These are phyloP conservation scores for Kuraishia capsulata DNA, from an alignment of 805 yeast species.

Conservation along the genomic window DNA sequence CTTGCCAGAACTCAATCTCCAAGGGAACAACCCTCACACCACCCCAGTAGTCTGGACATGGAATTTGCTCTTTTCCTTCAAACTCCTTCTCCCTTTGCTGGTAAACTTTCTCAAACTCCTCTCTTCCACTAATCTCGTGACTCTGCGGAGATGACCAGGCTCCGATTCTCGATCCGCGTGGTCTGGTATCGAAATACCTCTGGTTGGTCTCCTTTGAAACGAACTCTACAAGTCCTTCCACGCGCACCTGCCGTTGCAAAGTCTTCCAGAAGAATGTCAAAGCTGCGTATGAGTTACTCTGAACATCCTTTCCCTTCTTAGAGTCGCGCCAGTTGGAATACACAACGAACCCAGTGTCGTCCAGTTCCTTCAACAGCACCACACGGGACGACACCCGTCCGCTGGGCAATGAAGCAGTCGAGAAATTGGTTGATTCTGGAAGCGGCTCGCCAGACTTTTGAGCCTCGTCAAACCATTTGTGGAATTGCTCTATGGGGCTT, in stretches of 20 bases:
- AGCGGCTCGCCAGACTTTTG: constrained; percentile 42
- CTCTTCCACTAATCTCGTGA: constrained; percentile 43
- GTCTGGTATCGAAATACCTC: constrained; percentile 77
- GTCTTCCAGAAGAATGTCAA: constrained; percentile 89
- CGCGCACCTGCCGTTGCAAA: constrained; percentile 84
- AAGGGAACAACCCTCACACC: constrained; percentile 83
- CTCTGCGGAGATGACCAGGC: constrained; percentile 97
- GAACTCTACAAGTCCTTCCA: constrained; percentile 77
- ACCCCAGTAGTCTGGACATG: constrained; percentile 95
- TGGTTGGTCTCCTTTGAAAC: constrained; percentile 67
- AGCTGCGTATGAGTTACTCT: constrained; percentile 70
- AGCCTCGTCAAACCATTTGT: constrained; percentile 80
- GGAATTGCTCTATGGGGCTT: constrained; percentile 73
- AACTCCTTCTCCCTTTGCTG: constrained; percentile 44
- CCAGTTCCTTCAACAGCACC: constrained; percentile 85
- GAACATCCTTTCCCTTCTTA: constrained; percentile 67
- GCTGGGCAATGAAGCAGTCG: constrained; percentile 81
- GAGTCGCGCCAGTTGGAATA: constrained; percentile 90
- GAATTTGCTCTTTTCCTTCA: constrained; percentile 58
- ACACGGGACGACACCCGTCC: constrained; percentile 86
- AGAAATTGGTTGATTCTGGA: constrained; percentile 81
- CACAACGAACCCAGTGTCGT: constrained; percentile 71
- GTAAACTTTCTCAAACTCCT: constrained; percentile 50
- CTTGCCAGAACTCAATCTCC: constrained; percentile 97
- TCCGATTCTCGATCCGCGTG: constrained; percentile 87